phyloP scores from a whole-genome alignment of 1,284 basidiomycete species.

The Apiotrichum gamsii region DNA sequence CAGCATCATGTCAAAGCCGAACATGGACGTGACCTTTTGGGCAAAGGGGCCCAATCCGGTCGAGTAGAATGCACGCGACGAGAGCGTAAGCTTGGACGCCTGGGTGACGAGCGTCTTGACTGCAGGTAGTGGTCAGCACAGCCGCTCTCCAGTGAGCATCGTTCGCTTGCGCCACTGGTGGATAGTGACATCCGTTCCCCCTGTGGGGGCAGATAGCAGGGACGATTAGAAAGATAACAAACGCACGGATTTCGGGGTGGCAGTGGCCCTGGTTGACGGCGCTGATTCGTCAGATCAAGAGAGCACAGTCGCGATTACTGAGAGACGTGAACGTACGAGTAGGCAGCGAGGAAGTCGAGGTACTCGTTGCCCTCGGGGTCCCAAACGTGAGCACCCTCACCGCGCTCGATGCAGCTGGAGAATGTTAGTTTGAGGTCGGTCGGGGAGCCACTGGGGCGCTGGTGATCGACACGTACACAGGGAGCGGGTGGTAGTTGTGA shows the following conservation, averaged over 20 bases:
- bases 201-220: too few species aligned
- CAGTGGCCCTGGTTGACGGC: constrained; percentile 92
- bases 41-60: constrained; percentile 84
- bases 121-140: constrained; percentile 49
- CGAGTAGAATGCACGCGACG: constrained; percentile 95
- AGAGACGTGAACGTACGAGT: constrained; percentile 71
- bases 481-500: constrained; percentile 89
- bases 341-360: constrained; percentile 94
- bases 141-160: not conserved
- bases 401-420: constrained; percentile 72
- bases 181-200: too few species aligned
- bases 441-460: not conserved
- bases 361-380: constrained; percentile 90
- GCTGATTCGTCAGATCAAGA: constrained; percentile 50
- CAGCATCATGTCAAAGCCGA: constrained; percentile 91
- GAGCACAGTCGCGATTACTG: too few species aligned
- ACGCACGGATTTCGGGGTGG: constrained; percentile 59
- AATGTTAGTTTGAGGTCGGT: not conserved
- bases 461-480: constrained; percentile 52
- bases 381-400: constrained; percentile 86
- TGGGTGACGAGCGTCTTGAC: constrained; percentile 75
- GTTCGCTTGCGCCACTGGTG: too few species aligned
- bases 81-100: constrained; percentile 83
- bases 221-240: not conserved
- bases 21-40: constrained; percentile 73